Conservation (phyloP, 768 basidiomycete genomes). For the Suillus fuscotomentosus region DNA sequence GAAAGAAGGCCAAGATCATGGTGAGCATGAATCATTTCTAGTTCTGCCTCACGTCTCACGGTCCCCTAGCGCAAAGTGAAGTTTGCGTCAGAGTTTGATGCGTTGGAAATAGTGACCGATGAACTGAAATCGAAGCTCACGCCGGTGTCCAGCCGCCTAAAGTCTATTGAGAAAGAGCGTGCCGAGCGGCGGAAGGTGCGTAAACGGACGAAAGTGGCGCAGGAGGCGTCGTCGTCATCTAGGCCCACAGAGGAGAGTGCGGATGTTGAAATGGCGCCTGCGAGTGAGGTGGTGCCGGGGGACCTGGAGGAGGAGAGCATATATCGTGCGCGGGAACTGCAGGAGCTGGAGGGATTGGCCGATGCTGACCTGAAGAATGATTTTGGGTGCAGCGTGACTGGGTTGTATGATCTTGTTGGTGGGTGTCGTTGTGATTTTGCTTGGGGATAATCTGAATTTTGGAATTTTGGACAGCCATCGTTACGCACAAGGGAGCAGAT, state of each 20-base stretch:
- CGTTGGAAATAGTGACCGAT: constrained; percentile 75
- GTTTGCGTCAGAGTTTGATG: constrained; percentile 88
- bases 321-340: constrained; percentile 62
- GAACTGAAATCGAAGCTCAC: constrained; percentile 71
- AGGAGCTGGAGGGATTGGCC: constrained; percentile 63
- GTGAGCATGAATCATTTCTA: constrained; percentile 33
- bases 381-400: constrained; percentile 71
- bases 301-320: constrained; percentile 62
- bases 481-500: constrained; percentile 95
- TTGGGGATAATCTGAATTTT: neutral
- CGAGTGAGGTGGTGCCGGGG: constrained; percentile 19
- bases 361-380: constrained; percentile 63
- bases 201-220: constrained; percentile 59
- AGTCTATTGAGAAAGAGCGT: constrained; percentile 82
- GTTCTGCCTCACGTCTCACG: neutral
- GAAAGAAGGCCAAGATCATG: constrained; percentile 97
- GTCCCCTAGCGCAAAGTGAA: constrained; percentile 77
- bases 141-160: constrained; percentile 69
- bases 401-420: constrained; percentile 92
- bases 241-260: constrained; percentile 37
- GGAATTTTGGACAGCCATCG: constrained; percentile 62
- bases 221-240: constrained; percentile 20
- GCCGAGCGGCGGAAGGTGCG: constrained; percentile 79
- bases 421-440: constrained; percentile 28
- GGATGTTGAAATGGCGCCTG: constrained; percentile 43